A percentile compares a stretch with the other conserved stretches of the same genome.
Conservation (phyloP, 495 filamentous ascomycete genomes). For the Hypoxylon subgilvum region DNA sequence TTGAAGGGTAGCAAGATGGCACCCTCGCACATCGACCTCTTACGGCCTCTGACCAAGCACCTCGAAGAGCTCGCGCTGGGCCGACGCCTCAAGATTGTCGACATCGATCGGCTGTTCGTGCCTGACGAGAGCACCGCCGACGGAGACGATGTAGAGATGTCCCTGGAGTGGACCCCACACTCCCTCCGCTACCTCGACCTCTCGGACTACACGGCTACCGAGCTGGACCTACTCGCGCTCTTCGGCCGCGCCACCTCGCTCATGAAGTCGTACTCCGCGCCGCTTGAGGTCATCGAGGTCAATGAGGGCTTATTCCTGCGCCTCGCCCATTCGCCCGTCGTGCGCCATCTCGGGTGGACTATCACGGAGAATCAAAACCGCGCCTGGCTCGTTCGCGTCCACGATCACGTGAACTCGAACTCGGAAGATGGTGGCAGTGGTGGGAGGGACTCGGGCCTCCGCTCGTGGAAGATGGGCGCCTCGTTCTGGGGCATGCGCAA, state of each 20-base stretch:
- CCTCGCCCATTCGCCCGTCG: slow-evolving; percentile 57
- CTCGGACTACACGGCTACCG: slow-evolving; percentile 64
- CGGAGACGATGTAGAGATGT: slow-evolving; percentile 36
- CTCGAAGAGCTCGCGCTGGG: slow-evolving; percentile 80
- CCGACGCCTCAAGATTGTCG: slow-evolving; percentile 66
- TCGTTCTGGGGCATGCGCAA: slow-evolving; percentile 88
- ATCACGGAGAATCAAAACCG: slow-evolving; percentile 70
- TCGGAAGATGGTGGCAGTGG: too few species aligned
- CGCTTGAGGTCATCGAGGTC: slow-evolving; percentile 81
- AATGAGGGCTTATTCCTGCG: slow-evolving; percentile 71
- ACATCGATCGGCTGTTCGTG: slow-evolving; percentile 66
- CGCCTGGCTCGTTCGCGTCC: slow-evolving; percentile 69
- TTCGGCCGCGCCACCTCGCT: slow-evolving; percentile 65
- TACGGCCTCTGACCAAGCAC: slow-evolving; percentile 78
- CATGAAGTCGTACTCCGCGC: slow-evolving; percentile 66
- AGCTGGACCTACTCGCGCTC: slow-evolving; percentile 67
- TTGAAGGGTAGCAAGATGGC: slow-evolving; percentile 77
- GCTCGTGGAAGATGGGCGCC: slow-evolving; percentile 89
- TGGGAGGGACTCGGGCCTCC: slow-evolving; percentile 55
- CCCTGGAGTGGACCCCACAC: slow-evolving; percentile 62
- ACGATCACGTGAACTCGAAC: slow-evolving; percentile 36
- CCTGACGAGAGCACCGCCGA: slow-evolving; percentile 53
- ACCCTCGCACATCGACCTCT: slow-evolving; percentile 64
- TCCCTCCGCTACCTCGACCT: slow-evolving; percentile 78
- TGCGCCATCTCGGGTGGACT: slow-evolving; percentile 66